Conservation (phyloP, 768 basidiomycete species). For the Trametes cubensis region DNA sequence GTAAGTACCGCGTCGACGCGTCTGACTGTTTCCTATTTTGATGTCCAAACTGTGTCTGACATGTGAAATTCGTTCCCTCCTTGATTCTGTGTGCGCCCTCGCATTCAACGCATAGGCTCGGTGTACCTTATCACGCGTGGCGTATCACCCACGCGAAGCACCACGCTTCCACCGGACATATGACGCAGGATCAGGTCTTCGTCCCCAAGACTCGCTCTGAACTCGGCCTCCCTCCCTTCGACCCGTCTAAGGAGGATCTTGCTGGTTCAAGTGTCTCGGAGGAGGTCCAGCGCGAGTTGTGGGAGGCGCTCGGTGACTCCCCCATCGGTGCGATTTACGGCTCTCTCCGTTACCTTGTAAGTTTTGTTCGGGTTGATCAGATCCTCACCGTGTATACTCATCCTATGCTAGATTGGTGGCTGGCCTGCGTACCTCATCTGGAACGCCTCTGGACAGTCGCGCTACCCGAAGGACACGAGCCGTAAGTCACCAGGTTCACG, state of each 20-base stretch:
- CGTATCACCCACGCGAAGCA: constrained; percentile 93
- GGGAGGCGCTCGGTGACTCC: constrained; percentile 90
- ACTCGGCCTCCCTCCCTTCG: constrained; percentile 61
- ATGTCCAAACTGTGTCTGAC: constrained; percentile 18
- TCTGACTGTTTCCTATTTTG: constrained; percentile 1
- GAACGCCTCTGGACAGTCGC: constrained; percentile 85
- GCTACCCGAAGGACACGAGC: constrained; percentile 78
- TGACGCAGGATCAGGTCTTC: constrained; percentile 95
- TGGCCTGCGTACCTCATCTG: constrained; percentile 83
- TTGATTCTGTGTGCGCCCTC: not conserved
- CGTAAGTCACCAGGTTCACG: constrained; percentile 51
- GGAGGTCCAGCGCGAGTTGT: constrained; percentile 71
- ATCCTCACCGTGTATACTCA: too few species aligned
- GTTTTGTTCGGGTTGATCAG: constrained; percentile 29
- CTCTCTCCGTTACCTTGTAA: constrained; percentile 62
- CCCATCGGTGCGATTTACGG: constrained; percentile 69
- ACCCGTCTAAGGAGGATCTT: constrained; percentile 67
- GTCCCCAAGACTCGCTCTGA: constrained; percentile 88
- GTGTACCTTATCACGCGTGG: constrained; percentile 98
- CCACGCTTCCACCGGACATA: constrained; percentile 91
- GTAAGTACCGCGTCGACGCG: constrained; percentile 45
- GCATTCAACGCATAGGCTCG: constrained; percentile 53
- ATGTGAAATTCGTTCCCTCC: constrained; percentile 24
- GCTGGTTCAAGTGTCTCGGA: constrained; percentile 65
- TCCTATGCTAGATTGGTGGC: constrained; percentile 69